Evolutionary conservation across 2,329 filamentous ascomycete genomes (phyloP).

Genomic region (Scedosporium minutisporum): DNA sequence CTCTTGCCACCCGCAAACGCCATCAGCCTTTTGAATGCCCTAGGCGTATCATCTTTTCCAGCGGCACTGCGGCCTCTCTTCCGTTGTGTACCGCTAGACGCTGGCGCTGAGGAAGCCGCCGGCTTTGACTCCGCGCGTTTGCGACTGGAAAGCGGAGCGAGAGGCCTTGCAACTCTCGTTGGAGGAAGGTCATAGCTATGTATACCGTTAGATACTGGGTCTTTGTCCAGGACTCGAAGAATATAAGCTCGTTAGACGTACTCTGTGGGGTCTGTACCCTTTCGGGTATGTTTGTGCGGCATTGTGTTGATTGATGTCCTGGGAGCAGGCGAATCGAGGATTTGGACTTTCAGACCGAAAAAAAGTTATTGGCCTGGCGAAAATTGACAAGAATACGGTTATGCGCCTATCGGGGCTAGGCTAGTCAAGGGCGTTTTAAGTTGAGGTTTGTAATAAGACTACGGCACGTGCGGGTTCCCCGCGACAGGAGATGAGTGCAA

Average conservation of each 20-base stretch:
- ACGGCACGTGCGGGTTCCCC: neutral
- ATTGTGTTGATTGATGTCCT: slow-evolving; percentile 32
- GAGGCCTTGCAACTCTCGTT: slow-evolving; percentile 36
- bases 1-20: slow-evolving; percentile 43
- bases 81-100: slow-evolving; percentile 2
- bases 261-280: slow-evolving; percentile 44
- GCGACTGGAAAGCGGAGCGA: slow-evolving; percentile 31
- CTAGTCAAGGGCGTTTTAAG: neutral
- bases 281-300: slow-evolving; percentile 81
- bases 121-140: slow-evolving; percentile 4
- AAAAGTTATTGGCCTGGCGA: too few species aligned
- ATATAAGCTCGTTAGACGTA: slow-evolving; percentile 21
- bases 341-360: too few species aligned
- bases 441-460: neutral
- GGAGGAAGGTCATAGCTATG: slow-evolving; percentile 40
- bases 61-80: slow-evolving; percentile 21
- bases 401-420: too few species aligned
- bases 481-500: neutral
- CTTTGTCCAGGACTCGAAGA: neutral
- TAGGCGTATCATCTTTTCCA: slow-evolving; percentile 68
- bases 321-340: too few species aligned
- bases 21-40: slow-evolving; percentile 81
- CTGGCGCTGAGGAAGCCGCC: neutral
- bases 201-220: neutral
- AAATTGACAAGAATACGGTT: too few species aligned